phyloP scores from a whole-genome alignment of 2,329 filamentous ascomycete genomes.

The Aspergillus quadrilineatus region DNA sequence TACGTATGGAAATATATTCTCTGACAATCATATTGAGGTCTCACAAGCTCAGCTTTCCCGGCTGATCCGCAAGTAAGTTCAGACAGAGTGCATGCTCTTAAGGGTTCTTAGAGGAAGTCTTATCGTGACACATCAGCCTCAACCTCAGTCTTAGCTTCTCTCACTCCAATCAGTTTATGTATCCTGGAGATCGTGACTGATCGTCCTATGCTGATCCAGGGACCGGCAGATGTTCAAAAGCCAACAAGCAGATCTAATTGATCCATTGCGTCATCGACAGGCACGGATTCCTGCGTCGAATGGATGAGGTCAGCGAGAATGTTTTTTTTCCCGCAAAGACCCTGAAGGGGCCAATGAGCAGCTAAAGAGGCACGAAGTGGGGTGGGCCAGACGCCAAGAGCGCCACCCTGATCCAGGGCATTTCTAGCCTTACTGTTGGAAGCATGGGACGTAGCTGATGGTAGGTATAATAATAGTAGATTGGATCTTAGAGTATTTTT shows the following conservation, averaged over 20 bases:
- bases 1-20: too few relatives aligned
- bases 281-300: slow-evolving; percentile 3
- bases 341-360: slow-evolving; percentile 6
- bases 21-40: too few relatives aligned
- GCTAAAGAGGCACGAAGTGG: neutral
- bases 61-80: too few relatives aligned
- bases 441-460: neutral
- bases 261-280: slow-evolving; percentile 5
- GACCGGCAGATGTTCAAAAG: neutral
- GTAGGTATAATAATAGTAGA: too few relatives aligned
- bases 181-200: neutral
- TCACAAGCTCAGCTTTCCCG: too few relatives aligned
- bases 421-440: neutral
- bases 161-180: neutral
- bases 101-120: too few relatives aligned
- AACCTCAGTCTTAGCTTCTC: too few relatives aligned
- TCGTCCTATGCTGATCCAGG: slow-evolving; percentile 1
- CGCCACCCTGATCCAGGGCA: slow-evolving; percentile 1
- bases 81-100: too few relatives aligned
- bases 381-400: neutral
- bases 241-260: neutral
- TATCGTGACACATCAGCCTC: too few relatives aligned
- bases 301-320: slow-evolving; percentile 8
- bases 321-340: neutral
- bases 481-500: too few relatives aligned